phyloP scores from a whole-genome alignment of 1,139 yeast genomes.

The Zygoascus hellenicus region DNA sequence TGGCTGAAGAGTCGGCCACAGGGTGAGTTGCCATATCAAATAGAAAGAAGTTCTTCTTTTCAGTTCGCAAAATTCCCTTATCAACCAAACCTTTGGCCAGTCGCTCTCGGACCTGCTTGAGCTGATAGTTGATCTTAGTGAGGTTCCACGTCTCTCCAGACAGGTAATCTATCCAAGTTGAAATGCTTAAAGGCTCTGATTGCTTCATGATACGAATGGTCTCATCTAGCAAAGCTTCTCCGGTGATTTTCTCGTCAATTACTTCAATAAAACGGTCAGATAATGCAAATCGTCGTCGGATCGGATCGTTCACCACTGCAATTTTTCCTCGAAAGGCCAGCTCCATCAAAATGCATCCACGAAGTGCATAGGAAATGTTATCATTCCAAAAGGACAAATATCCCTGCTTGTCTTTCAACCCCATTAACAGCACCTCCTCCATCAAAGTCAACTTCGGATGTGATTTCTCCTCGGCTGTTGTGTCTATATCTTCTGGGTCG shows the following conservation, averaged over 20 bases:
- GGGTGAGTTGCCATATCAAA: constrained; percentile 99
- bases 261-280: constrained; percentile 86
- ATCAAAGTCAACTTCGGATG: constrained; percentile 78
- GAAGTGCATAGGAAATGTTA: constrained; percentile 87
- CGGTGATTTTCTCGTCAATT: constrained; percentile 79
- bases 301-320: constrained; percentile 85
- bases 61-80: constrained; percentile 95
- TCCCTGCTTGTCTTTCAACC: constrained; percentile 92
- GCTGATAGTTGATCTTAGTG: constrained; percentile 87
- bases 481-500: constrained; percentile 66
- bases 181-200: constrained; percentile 76
- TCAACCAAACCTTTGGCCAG: constrained; percentile 95
- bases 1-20: constrained; percentile 78
- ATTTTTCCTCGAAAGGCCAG: constrained; percentile 87
- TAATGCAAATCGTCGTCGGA: constrained; percentile 83
- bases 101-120: constrained; percentile 95
- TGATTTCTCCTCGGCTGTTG: constrained; percentile 43
- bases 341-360: constrained; percentile 92
- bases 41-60: constrained; percentile 84
- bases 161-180: constrained; percentile 90
- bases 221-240: constrained; percentile 92
- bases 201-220: constrained; percentile 83
- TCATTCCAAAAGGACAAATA: constrained; percentile 97
- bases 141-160: constrained; percentile 97
- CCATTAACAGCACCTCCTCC: constrained; percentile 93